Base-by-base conservation (phyloP, 257 asterid species). In the Rhazya stricta region DNA sequence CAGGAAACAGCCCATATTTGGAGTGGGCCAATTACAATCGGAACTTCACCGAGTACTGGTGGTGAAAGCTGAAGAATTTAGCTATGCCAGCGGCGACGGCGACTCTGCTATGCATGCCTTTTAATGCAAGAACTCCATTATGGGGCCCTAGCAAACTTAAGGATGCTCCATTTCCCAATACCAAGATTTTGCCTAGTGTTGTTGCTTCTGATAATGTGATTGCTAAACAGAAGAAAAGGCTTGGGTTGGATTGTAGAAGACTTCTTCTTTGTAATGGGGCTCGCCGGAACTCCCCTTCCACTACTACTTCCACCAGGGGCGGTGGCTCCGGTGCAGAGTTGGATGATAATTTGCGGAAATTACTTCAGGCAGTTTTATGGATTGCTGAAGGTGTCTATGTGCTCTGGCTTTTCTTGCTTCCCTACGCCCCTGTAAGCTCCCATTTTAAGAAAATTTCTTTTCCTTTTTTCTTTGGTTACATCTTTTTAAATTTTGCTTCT, bases 401-500 rank as follows among this genome's bases (percentile, higher is more conserved):
- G 74, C 25, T 89, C 70, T 94, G 98, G 98, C 97, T 92, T 77
- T 94, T 92, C 87, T 83, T 92, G 69, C 97, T 94, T 65, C 97
- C 98, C 58, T 90, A 87, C 82, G 98, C 98, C 76, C 98, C 98
- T 46, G 97, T 94, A 84, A 82, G 89, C 39, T 51, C 9, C 58
- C 72, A n/a, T 42, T 73, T 21, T 66, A 23, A 8, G 30, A 8
- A 37, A 9, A 34, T 46, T 30, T 43, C 32, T 36, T 41, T 60
- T 32, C 2, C 41, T 32, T 23, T 30, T 0, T n/a, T 36, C 2
- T 2, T 67, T 1, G 4, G 3, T 15, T 19, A 4, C 2, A 7
- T 43, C 50, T 7, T 43, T 43, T 43, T 21, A 21, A 9, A 10
- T 30, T 63, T 11, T 12, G 34, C 23, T 63, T 32, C 43, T 32